Conservation (phyloP, 495 filamentous ascomycete genomes). For the Penicillium diatomitis region DNA sequence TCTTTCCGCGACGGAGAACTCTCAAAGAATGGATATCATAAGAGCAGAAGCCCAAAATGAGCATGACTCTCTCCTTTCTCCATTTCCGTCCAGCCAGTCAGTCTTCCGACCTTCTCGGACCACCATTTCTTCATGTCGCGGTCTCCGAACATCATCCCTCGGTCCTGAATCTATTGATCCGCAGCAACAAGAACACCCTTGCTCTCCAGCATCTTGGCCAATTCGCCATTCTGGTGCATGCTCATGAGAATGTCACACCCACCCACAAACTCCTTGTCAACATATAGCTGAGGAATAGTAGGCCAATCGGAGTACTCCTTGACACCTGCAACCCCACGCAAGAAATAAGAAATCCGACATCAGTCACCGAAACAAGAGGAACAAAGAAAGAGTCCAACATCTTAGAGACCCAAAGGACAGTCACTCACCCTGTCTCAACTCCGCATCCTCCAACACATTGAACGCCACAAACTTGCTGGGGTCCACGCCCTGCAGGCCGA, state of each 20-base stretch:
- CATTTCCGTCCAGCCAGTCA: too few relatives aligned
- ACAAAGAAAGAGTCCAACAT: not conserved
- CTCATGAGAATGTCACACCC: slow-evolving; percentile 94
- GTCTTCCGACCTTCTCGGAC: too few relatives aligned
- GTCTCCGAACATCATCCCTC: too few relatives aligned
- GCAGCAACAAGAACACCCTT: slow-evolving; percentile 68
- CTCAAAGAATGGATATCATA: too few relatives aligned
- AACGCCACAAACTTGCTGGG: slow-evolving; percentile 94
- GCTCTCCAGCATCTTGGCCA: slow-evolving; percentile 83
- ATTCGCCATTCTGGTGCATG: slow-evolving; percentile 94
- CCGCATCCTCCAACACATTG: slow-evolving; percentile 88
- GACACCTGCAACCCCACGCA: slow-evolving; percentile 52
- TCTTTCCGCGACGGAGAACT: too few relatives aligned
- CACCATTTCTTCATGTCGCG: too few relatives aligned
- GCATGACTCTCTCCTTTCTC: too few relatives aligned
- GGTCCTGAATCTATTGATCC: slow-evolving; percentile 23
- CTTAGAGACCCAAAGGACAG: too few relatives aligned
- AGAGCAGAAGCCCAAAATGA: too few relatives aligned
- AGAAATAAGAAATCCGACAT: too few relatives aligned
- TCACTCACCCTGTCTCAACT: slow-evolving; percentile 69
- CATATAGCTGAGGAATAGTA: slow-evolving; percentile 93
- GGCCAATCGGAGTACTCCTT: slow-evolving; percentile 99
- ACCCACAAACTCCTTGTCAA: slow-evolving; percentile 91
- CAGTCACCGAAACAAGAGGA: not conserved
- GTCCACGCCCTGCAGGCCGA: slow-evolving; percentile 90